Percentiles rank a stretch among this genome's conserved stretches.
Conservation (phyloP, 257 asterid genomes). For the Lantana camara region DNA sequence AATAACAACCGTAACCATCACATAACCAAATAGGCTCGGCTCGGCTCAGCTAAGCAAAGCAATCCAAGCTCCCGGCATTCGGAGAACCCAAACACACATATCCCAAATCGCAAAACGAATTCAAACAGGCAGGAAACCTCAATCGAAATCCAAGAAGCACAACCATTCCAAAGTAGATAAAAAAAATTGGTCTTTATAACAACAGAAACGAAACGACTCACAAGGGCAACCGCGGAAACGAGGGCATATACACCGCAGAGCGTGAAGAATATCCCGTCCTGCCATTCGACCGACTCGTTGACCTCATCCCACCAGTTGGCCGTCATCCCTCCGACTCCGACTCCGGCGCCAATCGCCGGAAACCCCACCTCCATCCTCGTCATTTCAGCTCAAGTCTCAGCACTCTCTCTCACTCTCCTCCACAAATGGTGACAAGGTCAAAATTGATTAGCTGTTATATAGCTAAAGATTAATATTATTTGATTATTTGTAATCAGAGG, state of each 20-base stretch:
- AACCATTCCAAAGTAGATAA: background rate
- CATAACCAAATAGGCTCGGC: slow-evolving; percentile 14
- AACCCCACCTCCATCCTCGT: slow-evolving; percentile 49
- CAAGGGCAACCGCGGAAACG: slow-evolving; percentile 84
- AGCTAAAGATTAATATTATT: background rate
- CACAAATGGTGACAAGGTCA: background rate
- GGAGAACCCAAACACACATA: background rate
- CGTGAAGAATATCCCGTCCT: slow-evolving; percentile 78
- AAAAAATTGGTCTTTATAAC: no score
- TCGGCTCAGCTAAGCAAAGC: slow-evolving; percentile 3
- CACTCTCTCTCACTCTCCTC: slow-evolving; percentile 9
- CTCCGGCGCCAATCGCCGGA: slow-evolving; percentile 49
- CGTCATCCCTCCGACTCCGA: slow-evolving; percentile 30
- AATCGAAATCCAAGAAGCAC: slow-evolving; percentile 4
- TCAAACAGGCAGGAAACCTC: background rate
- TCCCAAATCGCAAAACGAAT: background rate
- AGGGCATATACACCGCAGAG: slow-evolving; percentile 79
- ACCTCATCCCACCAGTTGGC: slow-evolving; percentile 79
- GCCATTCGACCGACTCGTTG: slow-evolving; percentile 78
- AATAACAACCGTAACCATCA: slow-evolving; percentile 2
- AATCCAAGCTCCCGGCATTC: background rate
- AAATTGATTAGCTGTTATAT: slow-evolving; percentile 30
- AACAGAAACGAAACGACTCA: slow-evolving; percentile 35
- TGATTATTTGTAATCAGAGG: slow-evolving; percentile 22
- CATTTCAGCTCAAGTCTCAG: slow-evolving; percentile 41